phyloP scores from a whole-genome alignment of 768 basidiomycete species.

The Rickenella mellea region DNA sequence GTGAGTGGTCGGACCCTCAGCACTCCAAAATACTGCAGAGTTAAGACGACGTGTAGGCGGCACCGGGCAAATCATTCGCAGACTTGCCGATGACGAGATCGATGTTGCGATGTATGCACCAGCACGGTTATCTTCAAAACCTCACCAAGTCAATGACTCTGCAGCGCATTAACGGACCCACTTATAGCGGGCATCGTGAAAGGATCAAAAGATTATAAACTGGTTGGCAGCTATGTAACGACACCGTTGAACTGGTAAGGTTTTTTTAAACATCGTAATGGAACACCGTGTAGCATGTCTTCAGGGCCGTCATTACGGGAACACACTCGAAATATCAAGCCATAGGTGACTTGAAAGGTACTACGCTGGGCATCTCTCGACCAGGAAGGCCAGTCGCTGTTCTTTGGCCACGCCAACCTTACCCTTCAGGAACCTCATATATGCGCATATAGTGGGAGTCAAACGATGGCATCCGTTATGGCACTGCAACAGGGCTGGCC shows the following conservation, averaged over 20 bases:
- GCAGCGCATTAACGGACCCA: conserved; percentile 81
- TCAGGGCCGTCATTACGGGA: conserved; percentile 90
- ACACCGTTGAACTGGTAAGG: conserved; percentile 80
- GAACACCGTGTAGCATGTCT: background rate
- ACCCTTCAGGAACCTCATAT: background rate
- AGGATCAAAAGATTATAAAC: conserved; percentile 78
- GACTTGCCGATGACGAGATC: conserved; percentile 66
- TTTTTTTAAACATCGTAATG: background rate
- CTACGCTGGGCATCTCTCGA: conserved; percentile 83
- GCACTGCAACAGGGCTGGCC: conserved; percentile 81
- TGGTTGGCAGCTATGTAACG: conserved; percentile 86
- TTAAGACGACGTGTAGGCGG: too few species aligned
- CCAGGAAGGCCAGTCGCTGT: conserved; percentile 54
- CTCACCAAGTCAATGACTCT: background rate
- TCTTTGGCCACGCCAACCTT: too few species aligned
- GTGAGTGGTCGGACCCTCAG: conserved; percentile 28
- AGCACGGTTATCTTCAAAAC: background rate
- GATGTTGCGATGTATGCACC: conserved; percentile 68
- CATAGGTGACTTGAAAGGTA: conserved; percentile 68
- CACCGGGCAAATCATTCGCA: conserved; percentile 74
- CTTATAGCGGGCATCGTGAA: conserved; percentile 90
- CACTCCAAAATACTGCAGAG: conserved; percentile 10
- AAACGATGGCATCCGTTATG: conserved; percentile 96
- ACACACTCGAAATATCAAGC: conserved; percentile 58
- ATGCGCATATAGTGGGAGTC: conserved; percentile 51